These are phyloP conservation scores for Pythium aphanidermatum DNA, from an alignment of 352 stramenopile genomes.

Conservation along the genomic window DNA sequence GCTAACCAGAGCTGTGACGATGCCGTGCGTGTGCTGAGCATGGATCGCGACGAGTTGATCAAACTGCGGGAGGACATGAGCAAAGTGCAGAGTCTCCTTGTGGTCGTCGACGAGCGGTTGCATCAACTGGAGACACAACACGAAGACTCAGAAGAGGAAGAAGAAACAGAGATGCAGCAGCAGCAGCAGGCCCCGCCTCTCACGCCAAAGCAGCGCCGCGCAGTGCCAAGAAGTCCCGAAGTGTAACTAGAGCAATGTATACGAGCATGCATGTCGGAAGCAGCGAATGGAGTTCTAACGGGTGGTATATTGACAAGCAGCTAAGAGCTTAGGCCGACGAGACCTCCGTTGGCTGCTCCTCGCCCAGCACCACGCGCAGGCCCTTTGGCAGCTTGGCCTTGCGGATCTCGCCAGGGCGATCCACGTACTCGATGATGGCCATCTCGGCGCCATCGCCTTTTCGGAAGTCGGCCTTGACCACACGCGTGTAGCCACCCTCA, in stretches of 20 bases:
- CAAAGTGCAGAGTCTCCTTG: constrained; percentile 71
- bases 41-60: constrained; percentile 42
- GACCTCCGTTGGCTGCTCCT: background rate
- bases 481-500: constrained; percentile 93
- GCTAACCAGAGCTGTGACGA: constrained; percentile 27
- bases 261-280: no score
- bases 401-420: constrained; percentile 86
- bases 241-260: no score
- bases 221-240: no score
- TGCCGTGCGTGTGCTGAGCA: constrained; percentile 32
- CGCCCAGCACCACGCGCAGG: constrained; percentile 35
- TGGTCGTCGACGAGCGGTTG: constrained; percentile 67
- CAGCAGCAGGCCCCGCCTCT: background rate
- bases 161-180: constrained; percentile 1
- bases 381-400: constrained; percentile 63
- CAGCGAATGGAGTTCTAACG: no score
- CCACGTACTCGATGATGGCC: constrained; percentile 98
- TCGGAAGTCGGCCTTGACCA: constrained; percentile 93
- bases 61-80: constrained; percentile 63
- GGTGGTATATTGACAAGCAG: no score
- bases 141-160: constrained; percentile 34
- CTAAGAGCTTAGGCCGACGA: constrained; percentile 1
- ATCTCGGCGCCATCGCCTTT: constrained; percentile 95
- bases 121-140: constrained; percentile 49
- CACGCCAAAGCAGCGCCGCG: background rate